phyloP scores from a whole-genome alignment of 176 grass and related monocot species.

The Oryza rufipogon region DNA sequence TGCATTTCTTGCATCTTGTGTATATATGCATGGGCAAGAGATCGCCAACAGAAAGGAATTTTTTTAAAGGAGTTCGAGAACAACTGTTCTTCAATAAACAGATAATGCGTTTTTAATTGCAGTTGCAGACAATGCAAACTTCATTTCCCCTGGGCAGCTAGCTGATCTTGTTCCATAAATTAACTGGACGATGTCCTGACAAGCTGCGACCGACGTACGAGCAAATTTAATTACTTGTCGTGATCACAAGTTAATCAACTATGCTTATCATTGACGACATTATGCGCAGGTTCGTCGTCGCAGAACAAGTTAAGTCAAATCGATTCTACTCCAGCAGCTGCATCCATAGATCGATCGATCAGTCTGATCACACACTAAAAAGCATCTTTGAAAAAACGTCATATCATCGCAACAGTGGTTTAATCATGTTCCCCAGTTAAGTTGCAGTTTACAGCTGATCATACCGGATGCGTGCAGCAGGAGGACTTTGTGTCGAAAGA shows the following conservation, averaged over 20 bases:
- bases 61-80: no score
- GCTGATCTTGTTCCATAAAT: no score
- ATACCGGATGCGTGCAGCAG: conserved; percentile 21
- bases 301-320: background rate
- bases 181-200: no score
- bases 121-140: no score
- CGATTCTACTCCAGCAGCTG: background rate
- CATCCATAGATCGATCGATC: background rate
- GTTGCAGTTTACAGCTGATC: conserved; percentile 14
- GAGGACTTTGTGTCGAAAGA: conserved; percentile 18
- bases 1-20: background rate
- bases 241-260: no score
- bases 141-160: no score
- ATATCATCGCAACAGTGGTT: conserved; percentile 6
- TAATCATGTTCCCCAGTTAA: background rate
- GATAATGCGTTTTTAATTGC: no score
- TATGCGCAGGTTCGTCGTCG: background rate
- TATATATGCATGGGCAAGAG: no score
- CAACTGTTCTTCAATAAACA: no score
- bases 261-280: background rate
- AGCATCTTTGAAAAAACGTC: conserved; percentile 18
- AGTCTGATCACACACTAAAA: conserved; percentile 23
- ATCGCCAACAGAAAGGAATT: no score
- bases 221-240: no score
- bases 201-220: no score